Conservation (phyloP, 257 asterid genomes). For the Solanum clarkiae region DNA sequence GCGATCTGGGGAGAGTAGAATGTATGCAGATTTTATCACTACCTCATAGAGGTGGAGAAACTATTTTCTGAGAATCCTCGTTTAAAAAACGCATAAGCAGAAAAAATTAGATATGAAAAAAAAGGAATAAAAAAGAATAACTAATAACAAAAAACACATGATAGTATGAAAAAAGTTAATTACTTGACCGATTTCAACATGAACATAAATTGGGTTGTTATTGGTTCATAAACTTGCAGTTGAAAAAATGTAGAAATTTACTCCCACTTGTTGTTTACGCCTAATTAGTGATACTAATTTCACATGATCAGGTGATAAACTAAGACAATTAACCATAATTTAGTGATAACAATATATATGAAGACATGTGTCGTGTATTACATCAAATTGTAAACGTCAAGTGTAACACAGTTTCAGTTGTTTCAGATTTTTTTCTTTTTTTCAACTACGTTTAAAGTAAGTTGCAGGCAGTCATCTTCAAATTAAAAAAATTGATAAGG, state of each 20-base stretch:
- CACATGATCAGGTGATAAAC: neutral
- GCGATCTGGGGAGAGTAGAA: fast-evolving
- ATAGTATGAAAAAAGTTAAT: neutral
- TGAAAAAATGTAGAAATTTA: neutral
- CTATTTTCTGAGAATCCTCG: too few species aligned
- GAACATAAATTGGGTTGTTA: neutral
- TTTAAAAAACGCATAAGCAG: too few species aligned
- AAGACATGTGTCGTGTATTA: neutral
- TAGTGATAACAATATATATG: neutral
- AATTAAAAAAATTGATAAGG: neutral
- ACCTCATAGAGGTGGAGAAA: too few species aligned
- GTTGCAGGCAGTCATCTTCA: neutral
- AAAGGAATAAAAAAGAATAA: too few species aligned
- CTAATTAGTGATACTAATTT: neutral
- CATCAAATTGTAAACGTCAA: neutral
- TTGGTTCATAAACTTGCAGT: neutral
- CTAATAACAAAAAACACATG: too few species aligned
- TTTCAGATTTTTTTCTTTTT: neutral
- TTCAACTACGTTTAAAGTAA: neutral
- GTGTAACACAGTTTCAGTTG: neutral
- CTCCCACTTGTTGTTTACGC: too few species aligned
- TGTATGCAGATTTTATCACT: too few species aligned
- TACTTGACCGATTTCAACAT: neutral
- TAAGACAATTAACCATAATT: neutral
- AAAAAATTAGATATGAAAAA: too few species aligned